A percentile compares a stretch with the other conserved stretches of the same genome.
phyloP scores from a whole-genome alignment of 257 asterid species.

The Datura wrightii region DNA sequence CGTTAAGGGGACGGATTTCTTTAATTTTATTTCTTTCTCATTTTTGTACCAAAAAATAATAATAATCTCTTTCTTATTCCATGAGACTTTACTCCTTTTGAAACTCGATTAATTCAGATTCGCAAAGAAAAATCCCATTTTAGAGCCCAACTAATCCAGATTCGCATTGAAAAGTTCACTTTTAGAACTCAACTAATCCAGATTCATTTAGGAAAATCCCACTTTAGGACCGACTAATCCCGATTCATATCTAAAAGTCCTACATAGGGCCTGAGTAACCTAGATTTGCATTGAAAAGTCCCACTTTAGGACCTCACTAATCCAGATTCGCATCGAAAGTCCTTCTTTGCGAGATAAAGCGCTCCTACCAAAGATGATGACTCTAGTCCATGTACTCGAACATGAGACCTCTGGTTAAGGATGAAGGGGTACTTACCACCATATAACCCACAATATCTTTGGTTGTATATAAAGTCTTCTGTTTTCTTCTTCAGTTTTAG shows the following conservation, averaged over 20 bases:
- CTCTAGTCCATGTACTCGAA: neutral
- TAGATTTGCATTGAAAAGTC: no score
- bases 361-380: neutral
- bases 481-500: neutral
- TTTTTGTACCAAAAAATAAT: neutral
- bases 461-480: neutral
- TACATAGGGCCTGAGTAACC: no score
- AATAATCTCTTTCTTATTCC: no score
- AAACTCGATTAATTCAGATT: neutral
- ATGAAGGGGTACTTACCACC: neutral
- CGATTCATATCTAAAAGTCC: neutral
- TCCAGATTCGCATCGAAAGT: neutral
- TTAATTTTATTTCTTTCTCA: neutral
- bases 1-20: neutral
- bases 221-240: neutral
- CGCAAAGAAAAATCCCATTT: neutral
- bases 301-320: no score
- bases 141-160: neutral
- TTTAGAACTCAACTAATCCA: no score
- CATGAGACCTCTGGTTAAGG: no score
- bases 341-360: neutral
- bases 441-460: neutral
- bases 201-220: no score
- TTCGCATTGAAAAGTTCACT: neutral
- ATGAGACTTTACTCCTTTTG: neutral